Percentiles rank a stretch among this genome's conserved stretches.
Evolutionary conservation across 192 early-diverging fungal genomes (phyloP).

Genomic region (Mortierella antarctica): DNA sequence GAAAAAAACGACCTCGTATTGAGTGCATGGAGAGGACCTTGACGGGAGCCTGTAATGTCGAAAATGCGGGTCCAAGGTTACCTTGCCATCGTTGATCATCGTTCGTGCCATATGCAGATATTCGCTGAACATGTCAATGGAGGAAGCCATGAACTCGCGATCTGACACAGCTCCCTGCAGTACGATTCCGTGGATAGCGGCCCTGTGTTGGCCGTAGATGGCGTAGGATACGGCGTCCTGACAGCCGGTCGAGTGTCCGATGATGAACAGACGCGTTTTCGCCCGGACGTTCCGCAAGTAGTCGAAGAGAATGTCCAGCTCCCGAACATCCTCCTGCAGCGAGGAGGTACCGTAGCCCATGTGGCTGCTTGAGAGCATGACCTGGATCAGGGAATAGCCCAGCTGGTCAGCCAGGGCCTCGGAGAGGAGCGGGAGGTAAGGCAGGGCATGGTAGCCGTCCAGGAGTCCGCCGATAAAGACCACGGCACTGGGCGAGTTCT

Average conservation of each 20-base stretch:
- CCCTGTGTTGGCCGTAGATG: conserved; percentile 21
- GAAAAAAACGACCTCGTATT: neutral
- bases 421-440: conserved; percentile 39
- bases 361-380: conserved; percentile 55
- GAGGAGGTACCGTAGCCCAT: conserved; percentile 54
- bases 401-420: conserved; percentile 19
- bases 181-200: conserved; percentile 42
- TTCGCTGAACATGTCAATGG: conserved; percentile 31
- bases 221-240: conserved; percentile 53
- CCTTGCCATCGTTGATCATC: conserved; percentile 48
- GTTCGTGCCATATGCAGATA: conserved; percentile 40
- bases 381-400: conserved; percentile 52
- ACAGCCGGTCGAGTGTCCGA: conserved; percentile 61
- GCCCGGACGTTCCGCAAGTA: conserved; percentile 31
- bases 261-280: conserved; percentile 47
- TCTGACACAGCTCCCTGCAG: conserved; percentile 60
- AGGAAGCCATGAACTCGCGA: conserved; percentile 40
- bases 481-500: conserved; percentile 21
- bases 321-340: conserved; percentile 47
- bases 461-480: conserved; percentile 56
- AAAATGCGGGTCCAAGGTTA: neutral
- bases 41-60: no score
- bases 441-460: conserved; percentile 57
- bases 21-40: no score
- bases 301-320: conserved; percentile 49